Conservation (phyloP, 441 rosid species). For the Pelargonium australe region DNA sequence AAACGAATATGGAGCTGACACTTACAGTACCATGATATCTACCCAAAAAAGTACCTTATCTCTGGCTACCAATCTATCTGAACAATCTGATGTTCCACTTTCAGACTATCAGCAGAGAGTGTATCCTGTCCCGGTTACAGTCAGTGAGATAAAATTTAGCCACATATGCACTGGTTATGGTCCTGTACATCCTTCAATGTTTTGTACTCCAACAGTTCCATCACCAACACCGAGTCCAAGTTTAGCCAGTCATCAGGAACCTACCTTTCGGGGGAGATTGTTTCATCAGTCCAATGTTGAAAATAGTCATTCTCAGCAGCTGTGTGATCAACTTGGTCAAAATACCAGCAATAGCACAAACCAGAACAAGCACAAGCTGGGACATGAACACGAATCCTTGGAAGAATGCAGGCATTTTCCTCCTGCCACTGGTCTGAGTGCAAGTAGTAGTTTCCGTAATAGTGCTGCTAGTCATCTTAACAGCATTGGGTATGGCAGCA, state of each 20-base stretch:
- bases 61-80: constrained; percentile 28
- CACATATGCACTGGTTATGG: constrained; percentile 31
- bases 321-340: constrained; percentile 35
- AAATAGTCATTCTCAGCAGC: constrained; percentile 29
- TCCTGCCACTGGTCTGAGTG: constrained; percentile 53
- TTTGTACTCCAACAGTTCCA: constrained; percentile 29
- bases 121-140: constrained; percentile 35
- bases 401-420: constrained; percentile 55
- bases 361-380: constrained; percentile 26
- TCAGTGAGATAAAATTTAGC: constrained; percentile 27
- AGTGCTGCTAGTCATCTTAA: constrained; percentile 36
- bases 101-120: constrained; percentile 36
- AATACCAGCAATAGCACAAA: constrained; percentile 35
- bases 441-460: constrained; percentile 53
- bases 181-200: constrained; percentile 32
- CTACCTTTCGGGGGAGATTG: constrained; percentile 30
- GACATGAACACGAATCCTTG: constrained; percentile 25
- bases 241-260: constrained; percentile 49
- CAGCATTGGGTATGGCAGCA: constrained; percentile 41
- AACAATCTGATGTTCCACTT: constrained; percentile 36
- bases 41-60: constrained; percentile 39
- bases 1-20: constrained; percentile 33
- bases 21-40: background rate
- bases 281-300: constrained; percentile 28
- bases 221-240: constrained; percentile 47